Conservation (phyloP, 148 eudicot species). For the Rhododendron molle region DNA sequence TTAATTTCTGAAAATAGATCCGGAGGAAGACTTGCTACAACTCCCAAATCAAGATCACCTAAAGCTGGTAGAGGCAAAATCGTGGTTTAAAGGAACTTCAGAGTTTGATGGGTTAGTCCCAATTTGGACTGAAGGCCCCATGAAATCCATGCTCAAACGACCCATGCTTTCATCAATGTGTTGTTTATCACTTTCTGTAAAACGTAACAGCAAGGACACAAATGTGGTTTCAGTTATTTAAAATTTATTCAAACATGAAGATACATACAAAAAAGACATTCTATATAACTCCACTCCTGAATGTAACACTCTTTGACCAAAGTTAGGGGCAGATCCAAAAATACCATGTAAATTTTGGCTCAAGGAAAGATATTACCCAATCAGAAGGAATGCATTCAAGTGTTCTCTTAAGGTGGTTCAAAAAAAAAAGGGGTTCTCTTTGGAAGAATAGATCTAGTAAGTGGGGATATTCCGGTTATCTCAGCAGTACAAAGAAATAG, state of each 20-base stretch:
- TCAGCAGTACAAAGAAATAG: background rate
- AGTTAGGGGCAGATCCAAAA: background rate
- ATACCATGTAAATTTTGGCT: background rate
- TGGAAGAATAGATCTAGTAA: background rate
- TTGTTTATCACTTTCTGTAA: conserved; percentile 18
- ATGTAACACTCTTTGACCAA: background rate
- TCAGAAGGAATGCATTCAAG: background rate
- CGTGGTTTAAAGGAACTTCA: conserved; percentile 21
- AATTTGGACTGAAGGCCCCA: conserved; percentile 18
- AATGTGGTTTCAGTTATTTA: background rate
- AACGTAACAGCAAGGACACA: conserved; percentile 5
- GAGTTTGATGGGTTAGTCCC: conserved; percentile 25
- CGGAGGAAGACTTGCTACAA: no score
- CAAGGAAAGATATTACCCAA: background rate
- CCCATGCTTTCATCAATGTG: conserved; percentile 18
- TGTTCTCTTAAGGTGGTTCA: background rate
- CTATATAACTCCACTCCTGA: background rate
- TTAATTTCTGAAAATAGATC: no score
- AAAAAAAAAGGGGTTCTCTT: background rate
- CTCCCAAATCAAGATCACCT: no score
- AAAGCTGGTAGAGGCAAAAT: no score
- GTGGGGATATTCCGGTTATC: background rate
- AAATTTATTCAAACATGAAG: background rate
- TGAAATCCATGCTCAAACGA: conserved; percentile 21
- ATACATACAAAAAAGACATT: background rate